Conservation (phyloP, 2,329 filamentous ascomycete genomes). For the Septoria linicola region DNA sequence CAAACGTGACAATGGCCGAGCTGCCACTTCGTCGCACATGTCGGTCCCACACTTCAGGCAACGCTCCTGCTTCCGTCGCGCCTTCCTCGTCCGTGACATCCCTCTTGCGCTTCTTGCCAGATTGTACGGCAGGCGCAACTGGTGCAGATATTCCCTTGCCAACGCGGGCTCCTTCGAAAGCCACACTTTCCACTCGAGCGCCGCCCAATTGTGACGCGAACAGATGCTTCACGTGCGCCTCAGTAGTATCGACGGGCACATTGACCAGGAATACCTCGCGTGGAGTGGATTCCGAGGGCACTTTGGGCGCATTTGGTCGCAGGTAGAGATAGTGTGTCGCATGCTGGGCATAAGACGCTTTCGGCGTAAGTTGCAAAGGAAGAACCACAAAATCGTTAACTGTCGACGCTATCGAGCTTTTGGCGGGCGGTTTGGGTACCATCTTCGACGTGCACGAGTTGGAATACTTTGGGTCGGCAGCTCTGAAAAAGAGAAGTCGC, state of each 20-base stretch:
- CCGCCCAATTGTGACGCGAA: conserved; percentile 73
- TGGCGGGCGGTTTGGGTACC: conserved; percentile 23
- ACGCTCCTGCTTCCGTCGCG: conserved; percentile 44
- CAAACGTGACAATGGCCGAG: conserved; percentile 77
- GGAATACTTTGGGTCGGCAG: no score
- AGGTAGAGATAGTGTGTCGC: conserved; percentile 83
- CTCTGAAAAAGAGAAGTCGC: no score
- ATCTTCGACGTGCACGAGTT: conserved; percentile 3
- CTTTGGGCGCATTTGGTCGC: conserved; percentile 76
- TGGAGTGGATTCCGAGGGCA: conserved; percentile 68
- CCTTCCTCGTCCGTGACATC: conserved; percentile 41
- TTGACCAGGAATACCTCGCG: conserved; percentile 91
- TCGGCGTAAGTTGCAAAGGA: conserved; percentile 63
- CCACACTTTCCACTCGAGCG: conserved; percentile 73
- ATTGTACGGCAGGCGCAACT: conserved; percentile 36
- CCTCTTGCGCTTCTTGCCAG: conserved; percentile 58
- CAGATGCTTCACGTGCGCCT: conserved; percentile 70
- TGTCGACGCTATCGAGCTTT: conserved; percentile 31
- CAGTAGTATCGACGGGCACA: conserved; percentile 78
- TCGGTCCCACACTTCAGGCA: conserved; percentile 74
- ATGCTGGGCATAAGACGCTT: conserved; percentile 61
- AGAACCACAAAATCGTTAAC: conserved; percentile 67
- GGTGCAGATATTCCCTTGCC: conserved; percentile 40
- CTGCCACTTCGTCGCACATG: conserved; percentile 70
- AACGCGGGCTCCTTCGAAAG: conserved; percentile 66